Evolutionary conservation across 495 filamentous ascomycete genomes (phyloP), one percentile per base, ranked within the genome.

Genomic region (Aspergillus bertholletiae): DNA sequence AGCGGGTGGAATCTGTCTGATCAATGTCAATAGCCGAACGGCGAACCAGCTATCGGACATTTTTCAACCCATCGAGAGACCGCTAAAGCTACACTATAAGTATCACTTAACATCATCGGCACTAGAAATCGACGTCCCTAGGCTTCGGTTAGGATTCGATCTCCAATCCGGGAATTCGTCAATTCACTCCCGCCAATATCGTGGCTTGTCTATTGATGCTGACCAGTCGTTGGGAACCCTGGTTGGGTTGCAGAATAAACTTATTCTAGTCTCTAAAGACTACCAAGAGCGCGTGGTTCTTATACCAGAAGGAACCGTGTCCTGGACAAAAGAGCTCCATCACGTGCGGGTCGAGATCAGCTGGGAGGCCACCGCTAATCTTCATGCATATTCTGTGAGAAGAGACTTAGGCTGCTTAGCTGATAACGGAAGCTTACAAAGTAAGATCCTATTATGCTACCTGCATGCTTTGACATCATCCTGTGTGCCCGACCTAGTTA

Each of bases 401-500:
- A 28, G 46, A 0, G 60, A 68, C 28, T 71, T 87, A 4, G 77
- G 80, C 0, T 58, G 72, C 17, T 63, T 87, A 7, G 52, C 68
- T 0, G 77, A 81, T 35, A 77, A 78, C 56, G 78, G 79, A 0
- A 80, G 72, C 21, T 47, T 87, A 2, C 70, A 77, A 15, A 82
- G 78, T 68, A 81, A 75, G 57, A 63, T 88, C 0, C 74, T 72
- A 47, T 58, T 82, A 9, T 74, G 69, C 34, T 82, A 81, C 49
- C 70, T 88, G 1, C 84, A 89, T 56, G 84, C 84, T 0, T n/a
- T 84, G 0, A 89, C 85, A 0, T 80, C 83, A 2, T 77, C 72
- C 47, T 80, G 74, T 41, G 55, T 88, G 1, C 75, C 80, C 0
- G 87, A 90, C 57, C 69, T 73, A 0, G 62, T 89, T 0, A 85